These are phyloP conservation scores for Parachlorella kessleri DNA, from an alignment of 139 green algal species.

Conservation along the genomic window DNA sequence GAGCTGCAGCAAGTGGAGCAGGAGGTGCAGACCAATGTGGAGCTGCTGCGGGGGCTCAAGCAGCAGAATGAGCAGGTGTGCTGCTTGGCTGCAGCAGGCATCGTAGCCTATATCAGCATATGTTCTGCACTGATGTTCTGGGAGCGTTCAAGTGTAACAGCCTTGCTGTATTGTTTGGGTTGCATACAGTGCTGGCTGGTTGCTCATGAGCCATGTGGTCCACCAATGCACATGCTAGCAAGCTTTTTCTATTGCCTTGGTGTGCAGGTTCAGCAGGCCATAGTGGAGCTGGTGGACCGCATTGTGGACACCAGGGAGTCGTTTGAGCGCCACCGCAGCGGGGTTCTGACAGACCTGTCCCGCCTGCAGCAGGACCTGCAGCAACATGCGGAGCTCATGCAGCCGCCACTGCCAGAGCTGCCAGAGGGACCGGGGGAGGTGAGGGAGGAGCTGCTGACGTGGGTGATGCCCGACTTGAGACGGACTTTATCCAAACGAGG, in stretches of 20 bases:
- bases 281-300: slow-evolving; percentile 4
- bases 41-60: slow-evolving; percentile 33
- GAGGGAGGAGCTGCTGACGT: background rate
- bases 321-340: slow-evolving; percentile 14
- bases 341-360: background rate
- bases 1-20: slow-evolving; percentile 44
- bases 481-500: background rate
- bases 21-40: slow-evolving; percentile 29
- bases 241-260: background rate
- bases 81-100: background rate
- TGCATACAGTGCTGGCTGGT: background rate
- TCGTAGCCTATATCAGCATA: background rate
- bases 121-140: slow-evolving; percentile 1
- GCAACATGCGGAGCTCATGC: background rate
- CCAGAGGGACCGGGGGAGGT: slow-evolving; percentile 1
- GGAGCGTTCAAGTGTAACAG: background rate
- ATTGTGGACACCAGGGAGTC: slow-evolving; percentile 2
- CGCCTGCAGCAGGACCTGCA: slow-evolving; percentile 10
- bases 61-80: slow-evolving; percentile 19
- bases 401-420: background rate
- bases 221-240: background rate
- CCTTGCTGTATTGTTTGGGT: background rate
- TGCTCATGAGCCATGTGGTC: too few relatives aligned
- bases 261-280: background rate
- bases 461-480: background rate